These are phyloP conservation scores for Mytilinidion resinicola DNA, from an alignment of 495 filamentous ascomycete species.

Conservation along the genomic window DNA sequence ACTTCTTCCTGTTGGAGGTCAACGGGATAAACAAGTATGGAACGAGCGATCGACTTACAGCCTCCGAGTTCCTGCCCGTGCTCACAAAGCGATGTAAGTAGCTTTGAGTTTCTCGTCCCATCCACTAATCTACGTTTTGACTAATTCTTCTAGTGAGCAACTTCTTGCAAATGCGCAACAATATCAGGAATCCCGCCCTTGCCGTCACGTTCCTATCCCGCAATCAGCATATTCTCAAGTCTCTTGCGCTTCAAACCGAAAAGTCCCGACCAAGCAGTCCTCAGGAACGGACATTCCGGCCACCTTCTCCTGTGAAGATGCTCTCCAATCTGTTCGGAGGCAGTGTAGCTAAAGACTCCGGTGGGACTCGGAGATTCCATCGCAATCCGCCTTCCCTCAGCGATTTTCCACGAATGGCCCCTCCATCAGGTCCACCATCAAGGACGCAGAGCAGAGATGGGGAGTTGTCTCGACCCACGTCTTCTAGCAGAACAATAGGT, in stretches of 20 bases:
- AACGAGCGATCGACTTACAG: constrained; percentile 61
- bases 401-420: constrained; percentile 34
- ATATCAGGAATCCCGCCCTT: constrained; percentile 60
- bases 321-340: constrained; percentile 72
- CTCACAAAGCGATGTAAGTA: constrained; percentile 61
- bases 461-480: constrained; percentile 25
- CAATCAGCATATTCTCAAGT: constrained; percentile 67
- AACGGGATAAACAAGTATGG: constrained; percentile 54
- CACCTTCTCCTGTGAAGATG: constrained; percentile 82
- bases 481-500: constrained; percentile 21
- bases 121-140: background rate
- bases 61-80: constrained; percentile 60
- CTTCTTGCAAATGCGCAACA: constrained; percentile 61
- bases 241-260: constrained; percentile 51
- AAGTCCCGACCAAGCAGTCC: constrained; percentile 52
- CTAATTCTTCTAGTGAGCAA: constrained; percentile 45
- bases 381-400: constrained; percentile 27
- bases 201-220: constrained; percentile 57
- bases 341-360: constrained; percentile 29
- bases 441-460: constrained; percentile 28
- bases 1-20: constrained; percentile 53
- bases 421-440: constrained; percentile 16
- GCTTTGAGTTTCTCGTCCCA: background rate
- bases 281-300: constrained; percentile 54
- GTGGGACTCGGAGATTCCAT: constrained; percentile 25